Percentiles rank a stretch among this genome's conserved stretches.
These are phyloP conservation scores for Leccinum imitatum DNA, from an alignment of 768 basidiomycete genomes.

Conservation along the genomic window DNA sequence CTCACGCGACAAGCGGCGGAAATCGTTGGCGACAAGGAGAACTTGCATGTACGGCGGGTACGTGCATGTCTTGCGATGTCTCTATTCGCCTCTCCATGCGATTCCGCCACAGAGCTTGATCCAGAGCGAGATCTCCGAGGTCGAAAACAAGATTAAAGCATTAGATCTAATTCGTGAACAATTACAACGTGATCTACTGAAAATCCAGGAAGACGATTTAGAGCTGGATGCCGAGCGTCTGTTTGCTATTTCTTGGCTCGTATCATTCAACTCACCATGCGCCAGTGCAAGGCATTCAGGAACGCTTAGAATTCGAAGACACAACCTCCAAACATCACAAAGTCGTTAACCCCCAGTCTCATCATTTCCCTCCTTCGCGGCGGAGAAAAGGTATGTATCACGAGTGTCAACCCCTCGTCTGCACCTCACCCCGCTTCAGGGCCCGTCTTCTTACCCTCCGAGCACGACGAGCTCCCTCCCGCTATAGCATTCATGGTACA, in stretches of 20 bases:
- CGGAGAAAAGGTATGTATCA: constrained; percentile 31
- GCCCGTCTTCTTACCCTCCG: constrained; percentile 94
- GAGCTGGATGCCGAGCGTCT: constrained; percentile 95
- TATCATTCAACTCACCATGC: constrained; percentile 5
- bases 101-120: constrained; percentile 64
- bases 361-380: constrained; percentile 29
- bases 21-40: constrained; percentile 89
- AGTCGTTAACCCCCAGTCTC: constrained; percentile 6
- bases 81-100: constrained; percentile 6
- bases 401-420: neutral
- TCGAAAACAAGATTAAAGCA: constrained; percentile 85
- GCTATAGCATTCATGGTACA: constrained; percentile 96
- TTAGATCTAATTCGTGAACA: constrained; percentile 78
- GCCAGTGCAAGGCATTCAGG: constrained; percentile 85
- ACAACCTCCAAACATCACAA: constrained; percentile 33
- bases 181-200: constrained; percentile 80
- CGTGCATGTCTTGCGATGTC: constrained; percentile 10
- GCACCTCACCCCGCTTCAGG: constrained; percentile 43
- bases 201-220: constrained; percentile 90
- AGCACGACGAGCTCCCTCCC: constrained; percentile 92
- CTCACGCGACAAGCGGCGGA: constrained; percentile 80
- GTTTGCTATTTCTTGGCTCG: constrained; percentile 31
- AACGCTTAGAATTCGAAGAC: constrained; percentile 75
- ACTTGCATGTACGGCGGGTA: constrained; percentile 85
- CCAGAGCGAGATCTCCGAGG: constrained; percentile 83